These are phyloP conservation scores for Fusarium humuli DNA, from an alignment of 2,329 filamentous ascomycete species.

Conservation along the genomic window DNA sequence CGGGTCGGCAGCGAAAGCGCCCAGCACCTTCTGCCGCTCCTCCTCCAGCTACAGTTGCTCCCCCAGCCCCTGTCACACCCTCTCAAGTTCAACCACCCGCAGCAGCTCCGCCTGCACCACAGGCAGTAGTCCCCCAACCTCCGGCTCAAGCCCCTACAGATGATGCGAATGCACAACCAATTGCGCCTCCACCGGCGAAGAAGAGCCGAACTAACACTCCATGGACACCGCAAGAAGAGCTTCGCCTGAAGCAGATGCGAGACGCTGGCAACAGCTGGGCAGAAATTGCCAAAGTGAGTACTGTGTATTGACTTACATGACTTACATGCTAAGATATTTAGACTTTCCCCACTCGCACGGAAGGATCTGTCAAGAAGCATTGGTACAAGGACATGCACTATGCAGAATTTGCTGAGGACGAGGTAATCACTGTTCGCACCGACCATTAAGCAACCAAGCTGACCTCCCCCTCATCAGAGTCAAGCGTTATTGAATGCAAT, in stretches of 20 bases:
- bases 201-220: slow-evolving; percentile 99
- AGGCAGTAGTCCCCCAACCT: slow-evolving; percentile 44
- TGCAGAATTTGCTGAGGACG: slow-evolving; percentile 96
- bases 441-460: slow-evolving; percentile 30
- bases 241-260: slow-evolving; percentile 91
- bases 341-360: slow-evolving; percentile 92
- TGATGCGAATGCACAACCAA: slow-evolving; percentile 47
- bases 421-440: slow-evolving; percentile 68
- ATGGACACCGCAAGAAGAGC: slow-evolving; percentile 95
- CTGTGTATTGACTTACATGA: background rate
- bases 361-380: slow-evolving; percentile 99
- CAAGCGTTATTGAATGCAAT: slow-evolving; percentile 89
- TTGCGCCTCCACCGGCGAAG: slow-evolving; percentile 73
- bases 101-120: slow-evolving; percentile 48
- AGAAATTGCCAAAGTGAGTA: slow-evolving; percentile 96
- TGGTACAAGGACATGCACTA: slow-evolving; percentile 99
- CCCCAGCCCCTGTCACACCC: slow-evolving; percentile 50
- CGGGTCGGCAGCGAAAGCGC: slow-evolving; percentile 57
- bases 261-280: slow-evolving; percentile 96
- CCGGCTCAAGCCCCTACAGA: slow-evolving; percentile 49
- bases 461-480: slow-evolving; percentile 63
- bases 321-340: slow-evolving; percentile 52
- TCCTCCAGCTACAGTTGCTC: slow-evolving; percentile 52
- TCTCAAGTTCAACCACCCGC: slow-evolving; percentile 50
- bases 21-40: slow-evolving; percentile 55